phyloP scores from a whole-genome alignment of 2,329 filamentous ascomycete species.

The Uncinocarpus reesii region DNA sequence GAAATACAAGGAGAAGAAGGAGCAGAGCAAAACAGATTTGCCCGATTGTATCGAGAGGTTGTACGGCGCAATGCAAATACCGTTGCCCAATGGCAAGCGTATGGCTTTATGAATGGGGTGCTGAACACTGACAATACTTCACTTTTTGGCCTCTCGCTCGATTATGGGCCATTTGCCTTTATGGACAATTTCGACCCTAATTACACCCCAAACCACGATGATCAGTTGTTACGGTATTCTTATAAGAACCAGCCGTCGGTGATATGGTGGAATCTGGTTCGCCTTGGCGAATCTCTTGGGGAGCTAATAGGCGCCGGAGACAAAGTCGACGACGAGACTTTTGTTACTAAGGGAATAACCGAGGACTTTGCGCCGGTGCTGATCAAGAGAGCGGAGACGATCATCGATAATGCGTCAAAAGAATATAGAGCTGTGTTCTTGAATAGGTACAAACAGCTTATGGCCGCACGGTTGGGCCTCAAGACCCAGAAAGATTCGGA shows the following conservation, averaged over 20 bases:
- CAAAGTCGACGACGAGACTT: slow-evolving; percentile 59
- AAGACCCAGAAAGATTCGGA: slow-evolving; percentile 59
- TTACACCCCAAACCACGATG: slow-evolving; percentile 96
- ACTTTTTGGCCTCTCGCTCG: slow-evolving; percentile 75
- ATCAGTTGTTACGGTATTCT: slow-evolving; percentile 72
- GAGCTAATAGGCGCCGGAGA: slow-evolving; percentile 74
- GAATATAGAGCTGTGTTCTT: slow-evolving; percentile 85
- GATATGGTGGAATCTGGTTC: slow-evolving; percentile 97
- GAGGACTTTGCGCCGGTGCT: slow-evolving; percentile 60
- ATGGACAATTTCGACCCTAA: slow-evolving; percentile 91
- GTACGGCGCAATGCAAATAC: slow-evolving; percentile 74
- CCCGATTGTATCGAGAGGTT: slow-evolving; percentile 77
- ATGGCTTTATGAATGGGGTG: slow-evolving; percentile 98
- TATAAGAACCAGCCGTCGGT: slow-evolving; percentile 92
- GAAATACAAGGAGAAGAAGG: slow-evolving; percentile 57
- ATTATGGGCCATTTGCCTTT: slow-evolving; percentile 95
- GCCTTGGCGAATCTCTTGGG: slow-evolving; percentile 77
- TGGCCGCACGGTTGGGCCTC: slow-evolving; percentile 70
- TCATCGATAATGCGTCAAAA: slow-evolving; percentile 71
- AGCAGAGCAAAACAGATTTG: slow-evolving; percentile 72
- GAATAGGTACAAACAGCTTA: slow-evolving; percentile 76
- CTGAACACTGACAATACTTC: slow-evolving; percentile 98
- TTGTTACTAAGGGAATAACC: slow-evolving; percentile 60
- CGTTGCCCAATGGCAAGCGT: slow-evolving; percentile 91
- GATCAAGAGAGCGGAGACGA: slow-evolving; percentile 65